Conservation (phyloP, 2,329 filamentous ascomycete genomes). For the Clonostachys sp. region DNA sequence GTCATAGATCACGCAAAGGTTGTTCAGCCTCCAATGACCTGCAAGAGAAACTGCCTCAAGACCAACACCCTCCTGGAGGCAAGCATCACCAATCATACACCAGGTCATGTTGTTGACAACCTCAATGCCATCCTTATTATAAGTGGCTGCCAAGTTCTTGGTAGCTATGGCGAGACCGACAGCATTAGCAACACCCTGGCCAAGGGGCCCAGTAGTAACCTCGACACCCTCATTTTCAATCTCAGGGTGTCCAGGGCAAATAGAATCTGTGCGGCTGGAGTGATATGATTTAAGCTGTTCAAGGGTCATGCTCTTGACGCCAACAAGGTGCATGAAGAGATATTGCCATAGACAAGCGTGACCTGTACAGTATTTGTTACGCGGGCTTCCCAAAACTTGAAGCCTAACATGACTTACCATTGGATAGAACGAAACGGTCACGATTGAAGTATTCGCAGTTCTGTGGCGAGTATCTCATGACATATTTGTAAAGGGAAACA, state of each 20-base stretch:
- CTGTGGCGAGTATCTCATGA: slow-evolving; percentile 53
- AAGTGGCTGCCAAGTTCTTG: slow-evolving; percentile 49
- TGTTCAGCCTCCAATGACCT: slow-evolving; percentile 50
- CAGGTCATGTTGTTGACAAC: slow-evolving; percentile 47
- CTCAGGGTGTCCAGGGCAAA: slow-evolving; percentile 53
- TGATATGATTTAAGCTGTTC: slow-evolving; percentile 53
- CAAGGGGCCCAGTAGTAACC: slow-evolving; percentile 54
- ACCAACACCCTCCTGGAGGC: slow-evolving; percentile 52
- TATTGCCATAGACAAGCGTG: slow-evolving; percentile 53
- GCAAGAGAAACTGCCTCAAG: slow-evolving; percentile 53
- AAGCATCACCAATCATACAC: slow-evolving; percentile 55
- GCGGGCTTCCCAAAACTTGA: too few species aligned
- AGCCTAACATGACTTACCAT: slow-evolving; percentile 23
- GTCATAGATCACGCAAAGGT: slow-evolving; percentile 54
- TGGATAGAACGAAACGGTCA: slow-evolving; percentile 59
- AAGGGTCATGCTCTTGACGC: slow-evolving; percentile 49
- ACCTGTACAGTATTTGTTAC: background rate
- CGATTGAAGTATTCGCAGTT: slow-evolving; percentile 54
- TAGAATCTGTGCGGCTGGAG: slow-evolving; percentile 32
- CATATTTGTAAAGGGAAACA: slow-evolving; percentile 55
- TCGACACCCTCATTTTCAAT: slow-evolving; percentile 54
- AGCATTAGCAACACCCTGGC: slow-evolving; percentile 56
- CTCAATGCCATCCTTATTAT: slow-evolving; percentile 42
- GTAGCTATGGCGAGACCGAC: slow-evolving; percentile 54
- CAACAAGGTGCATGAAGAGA: slow-evolving; percentile 44